Conservation (phyloP, 352 stramenopile species). For the Globisporangium echinulatum region DNA sequence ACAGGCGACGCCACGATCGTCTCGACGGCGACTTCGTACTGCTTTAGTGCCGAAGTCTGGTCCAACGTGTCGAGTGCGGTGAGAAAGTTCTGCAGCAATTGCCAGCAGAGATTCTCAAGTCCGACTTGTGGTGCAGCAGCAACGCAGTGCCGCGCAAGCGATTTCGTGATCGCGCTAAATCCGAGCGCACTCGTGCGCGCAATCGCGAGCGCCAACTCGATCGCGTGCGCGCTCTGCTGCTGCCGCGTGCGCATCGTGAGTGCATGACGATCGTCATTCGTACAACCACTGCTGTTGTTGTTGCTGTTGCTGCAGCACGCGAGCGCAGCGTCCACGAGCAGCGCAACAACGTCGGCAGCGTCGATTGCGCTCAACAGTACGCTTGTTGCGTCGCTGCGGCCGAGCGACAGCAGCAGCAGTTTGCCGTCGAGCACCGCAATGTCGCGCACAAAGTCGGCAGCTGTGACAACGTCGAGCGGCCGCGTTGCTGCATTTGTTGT, state of each 20-base stretch:
- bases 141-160: constrained; percentile 58
- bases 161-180: constrained; percentile 49
- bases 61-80: constrained; percentile 25
- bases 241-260: constrained; percentile 35
- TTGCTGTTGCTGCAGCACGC: constrained; percentile 8
- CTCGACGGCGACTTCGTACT: constrained; percentile 52
- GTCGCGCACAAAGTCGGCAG: constrained; percentile 53
- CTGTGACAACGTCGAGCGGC: constrained; percentile 52
- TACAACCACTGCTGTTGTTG: background rate
- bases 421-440: constrained; percentile 60
- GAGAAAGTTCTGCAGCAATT: constrained; percentile 46
- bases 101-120: constrained; percentile 42
- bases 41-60: constrained; percentile 1
- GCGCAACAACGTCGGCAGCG: constrained; percentile 41
- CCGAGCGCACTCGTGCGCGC: constrained; percentile 17
- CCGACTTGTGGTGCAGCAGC: constrained; percentile 33
- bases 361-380: constrained; percentile 54
- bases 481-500: background rate
- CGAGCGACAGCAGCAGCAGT: constrained; percentile 42
- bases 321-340: constrained; percentile 39
- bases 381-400: constrained; percentile 32
- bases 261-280: background rate
- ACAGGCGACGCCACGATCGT: constrained; percentile 58
- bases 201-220: constrained; percentile 57
- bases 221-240: constrained; percentile 29